These are phyloP conservation scores for Cladorrhinum sp. DNA, from an alignment of 2,329 filamentous ascomycete species.

Conservation along the genomic window DNA sequence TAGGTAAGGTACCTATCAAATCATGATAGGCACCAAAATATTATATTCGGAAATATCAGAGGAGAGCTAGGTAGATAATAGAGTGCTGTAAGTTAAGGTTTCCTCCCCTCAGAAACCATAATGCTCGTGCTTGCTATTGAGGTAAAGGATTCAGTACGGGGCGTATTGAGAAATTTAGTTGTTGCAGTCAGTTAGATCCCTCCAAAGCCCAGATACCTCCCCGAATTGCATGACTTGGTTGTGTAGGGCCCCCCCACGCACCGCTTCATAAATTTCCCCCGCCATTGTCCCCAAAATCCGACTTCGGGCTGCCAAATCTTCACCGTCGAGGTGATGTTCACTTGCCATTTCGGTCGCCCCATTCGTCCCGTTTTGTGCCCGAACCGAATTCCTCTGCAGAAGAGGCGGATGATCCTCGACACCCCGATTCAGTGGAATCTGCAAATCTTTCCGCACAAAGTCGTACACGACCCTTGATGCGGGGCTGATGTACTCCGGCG, in stretches of 20 bases:
- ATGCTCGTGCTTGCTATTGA: too few relatives aligned
- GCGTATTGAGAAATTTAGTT: too few relatives aligned
- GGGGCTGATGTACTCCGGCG: constrained; percentile 18
- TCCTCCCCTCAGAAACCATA: too few relatives aligned
- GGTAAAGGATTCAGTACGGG: too few relatives aligned
- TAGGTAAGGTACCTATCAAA: too few relatives aligned
- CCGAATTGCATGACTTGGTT: constrained; percentile 68
- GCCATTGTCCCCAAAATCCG: constrained; percentile 56
- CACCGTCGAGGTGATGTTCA: not conserved
- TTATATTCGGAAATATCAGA: too few relatives aligned
- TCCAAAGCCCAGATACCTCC: constrained; percentile 46
- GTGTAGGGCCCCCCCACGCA: constrained; percentile 67
- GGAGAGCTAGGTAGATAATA: too few relatives aligned
- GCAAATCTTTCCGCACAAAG: constrained; percentile 27
- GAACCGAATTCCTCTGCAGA: constrained; percentile 7
- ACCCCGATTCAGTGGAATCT: constrained; percentile 27
- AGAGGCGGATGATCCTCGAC: constrained; percentile 30
- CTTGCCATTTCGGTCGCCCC: not conserved
- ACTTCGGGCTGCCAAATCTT: constrained; percentile 57
- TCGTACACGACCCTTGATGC: constrained; percentile 27
- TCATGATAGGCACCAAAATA: too few relatives aligned
- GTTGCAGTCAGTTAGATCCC: too few relatives aligned
- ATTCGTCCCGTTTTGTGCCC: not conserved
- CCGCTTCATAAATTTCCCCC: constrained; percentile 64
- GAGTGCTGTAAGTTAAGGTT: too few relatives aligned